Percentiles rank a stretch among this genome's conserved stretches.
Conservation (phyloP, 179 eudicot genomes). For the Spinacia oleracea region DNA sequence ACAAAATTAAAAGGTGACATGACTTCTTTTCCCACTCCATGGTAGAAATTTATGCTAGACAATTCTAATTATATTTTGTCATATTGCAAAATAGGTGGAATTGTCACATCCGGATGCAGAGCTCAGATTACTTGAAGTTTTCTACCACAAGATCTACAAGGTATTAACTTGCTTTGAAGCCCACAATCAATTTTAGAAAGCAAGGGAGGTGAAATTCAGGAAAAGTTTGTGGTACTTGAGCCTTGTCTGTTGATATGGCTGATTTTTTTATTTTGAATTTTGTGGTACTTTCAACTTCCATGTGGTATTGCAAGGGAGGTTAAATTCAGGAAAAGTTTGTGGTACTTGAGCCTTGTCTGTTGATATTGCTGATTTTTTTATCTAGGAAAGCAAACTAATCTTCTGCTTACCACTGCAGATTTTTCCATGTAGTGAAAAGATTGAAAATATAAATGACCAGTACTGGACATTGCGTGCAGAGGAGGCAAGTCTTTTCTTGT, state of each 20-base stretch:
- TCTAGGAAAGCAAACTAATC: conserved; percentile 3
- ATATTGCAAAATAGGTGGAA: conserved; percentile 60
- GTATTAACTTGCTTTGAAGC: conserved; percentile 30
- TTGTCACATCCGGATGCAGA: conserved; percentile 86
- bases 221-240: not conserved
- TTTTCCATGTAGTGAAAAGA: conserved; percentile 69
- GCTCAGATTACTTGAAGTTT: conserved; percentile 86
- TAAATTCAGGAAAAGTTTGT: not conserved
- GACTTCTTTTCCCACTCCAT: not conserved
- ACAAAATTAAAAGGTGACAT: not conserved
- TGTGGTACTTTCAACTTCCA: not conserved
- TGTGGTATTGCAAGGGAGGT: not conserved
- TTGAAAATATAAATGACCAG: conserved; percentile 85
- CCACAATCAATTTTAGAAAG: not conserved
- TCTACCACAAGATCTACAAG: conserved; percentile 97
- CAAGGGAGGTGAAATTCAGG: not conserved
- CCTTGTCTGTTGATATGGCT: not conserved
- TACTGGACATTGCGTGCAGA: conserved; percentile 92
- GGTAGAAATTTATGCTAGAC: not conserved
- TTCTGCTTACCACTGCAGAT: conserved; percentile 46
- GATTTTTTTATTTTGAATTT: not conserved
- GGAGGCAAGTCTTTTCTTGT: conserved; percentile 50
- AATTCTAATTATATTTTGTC: conserved; percentile 4
- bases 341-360: not conserved
- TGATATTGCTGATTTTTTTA: not conserved